Base-by-base conservation (phyloP, 78 protist species). In the Dictyostelium citrinum region DNA sequence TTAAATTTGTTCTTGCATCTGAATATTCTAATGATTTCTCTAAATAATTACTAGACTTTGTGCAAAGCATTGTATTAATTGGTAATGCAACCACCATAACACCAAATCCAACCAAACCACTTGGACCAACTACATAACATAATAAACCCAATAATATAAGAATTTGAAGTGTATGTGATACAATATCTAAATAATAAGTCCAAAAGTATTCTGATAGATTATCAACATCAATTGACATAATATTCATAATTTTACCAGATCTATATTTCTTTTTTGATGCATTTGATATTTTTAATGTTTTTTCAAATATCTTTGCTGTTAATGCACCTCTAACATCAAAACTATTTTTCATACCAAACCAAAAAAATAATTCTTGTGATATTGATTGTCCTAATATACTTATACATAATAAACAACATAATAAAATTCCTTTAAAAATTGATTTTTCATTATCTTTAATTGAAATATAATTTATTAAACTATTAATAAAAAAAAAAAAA, bases 31-130 rank as follows among this genome's bases (percentile, higher is more conserved):
- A 39, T 8, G 93, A 46, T 8, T 7, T 17, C 16, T 27, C 16
- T 8, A 78, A 88, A 17, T 67, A 67, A 20, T 49, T 33, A 43
- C 58, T 88, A 1, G 17, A 16, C 49, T 49, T 76, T 0, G 71
- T 20, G 4, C 55, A 29, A 0, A 61, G 37, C 2, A 67, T 45
- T 1, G 93, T 67, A 2, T 29, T 76, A 0, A 76, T 12, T 12
- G 93, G 93, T 8, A 88, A 6, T 10, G 55, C 29, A 7, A 88
- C 0, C 2, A 46, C 64, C 85, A 88, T 79, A 0, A 68, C 71
- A 9, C 51, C 61, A 72, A 88, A 88, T 20, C 93, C 93, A 46
- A 68, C 58, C 22, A 88, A 78, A 27, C 93, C 93, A 76, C 84
- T 24, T 9, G 49, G 55, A 29, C 93, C 93, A 31, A 88, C 46